phyloP scores from a whole-genome alignment of 23 red algal genomes.

The Gracilaria domingensis region DNA sequence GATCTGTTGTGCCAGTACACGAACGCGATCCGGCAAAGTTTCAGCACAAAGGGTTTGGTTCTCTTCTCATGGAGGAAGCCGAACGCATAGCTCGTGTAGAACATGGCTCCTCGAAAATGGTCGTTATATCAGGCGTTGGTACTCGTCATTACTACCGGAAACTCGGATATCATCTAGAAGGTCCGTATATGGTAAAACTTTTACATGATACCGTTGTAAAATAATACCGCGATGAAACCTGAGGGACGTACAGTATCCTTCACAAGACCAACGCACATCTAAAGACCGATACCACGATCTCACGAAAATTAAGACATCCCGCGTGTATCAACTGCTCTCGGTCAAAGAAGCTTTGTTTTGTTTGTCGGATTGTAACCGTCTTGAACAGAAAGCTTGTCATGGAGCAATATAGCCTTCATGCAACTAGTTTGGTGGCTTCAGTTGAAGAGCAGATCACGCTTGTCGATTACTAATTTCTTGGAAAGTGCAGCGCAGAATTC shows the following conservation, averaged over 20 bases:
- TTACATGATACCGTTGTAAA: slow-evolving; percentile 31
- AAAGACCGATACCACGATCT: no score
- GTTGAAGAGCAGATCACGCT: neutral
- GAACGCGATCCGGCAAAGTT: slow-evolving; percentile 95
- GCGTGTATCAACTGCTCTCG: no score
- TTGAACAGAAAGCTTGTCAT: neutral
- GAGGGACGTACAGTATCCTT: no score
- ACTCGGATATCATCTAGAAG: slow-evolving; percentile 93
- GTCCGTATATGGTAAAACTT: slow-evolving; percentile 99
- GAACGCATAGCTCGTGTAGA: slow-evolving; percentile 92
- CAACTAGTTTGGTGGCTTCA: neutral
- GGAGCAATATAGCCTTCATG: neutral
- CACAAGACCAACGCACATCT: no score
- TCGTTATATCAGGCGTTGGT: slow-evolving; percentile 97
- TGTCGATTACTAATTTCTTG: neutral
- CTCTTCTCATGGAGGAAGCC: slow-evolving; percentile 98
- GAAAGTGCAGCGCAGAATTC: neutral
- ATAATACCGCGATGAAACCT: neutral
- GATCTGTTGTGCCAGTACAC: slow-evolving; percentile 98
- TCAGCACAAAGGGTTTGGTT: slow-evolving; percentile 98
- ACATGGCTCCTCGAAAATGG: slow-evolving; percentile 85
- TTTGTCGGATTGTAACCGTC: neutral
- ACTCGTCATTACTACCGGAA: slow-evolving; percentile 99
- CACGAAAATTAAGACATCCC: neutral
- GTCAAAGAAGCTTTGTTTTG: no score